Conservation (phyloP, 164 flowering plant genomes). For the Cinnamomum chago region DNA sequence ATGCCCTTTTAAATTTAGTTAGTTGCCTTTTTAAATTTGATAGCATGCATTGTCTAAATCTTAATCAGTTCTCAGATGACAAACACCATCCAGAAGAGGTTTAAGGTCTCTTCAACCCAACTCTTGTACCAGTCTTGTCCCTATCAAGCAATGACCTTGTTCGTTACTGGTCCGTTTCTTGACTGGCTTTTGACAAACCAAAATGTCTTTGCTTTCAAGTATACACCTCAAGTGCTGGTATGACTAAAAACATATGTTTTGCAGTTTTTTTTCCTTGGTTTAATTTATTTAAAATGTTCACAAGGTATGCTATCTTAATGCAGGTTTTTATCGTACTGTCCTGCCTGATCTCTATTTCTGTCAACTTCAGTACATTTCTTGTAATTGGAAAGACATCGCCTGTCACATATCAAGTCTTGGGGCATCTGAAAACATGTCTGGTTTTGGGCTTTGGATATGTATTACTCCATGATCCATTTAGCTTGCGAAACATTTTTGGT, state of each 20-base stretch:
- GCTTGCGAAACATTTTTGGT: constrained; percentile 86
- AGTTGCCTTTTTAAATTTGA: not conserved
- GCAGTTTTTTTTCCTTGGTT: no score
- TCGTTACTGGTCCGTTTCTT: constrained; percentile 78
- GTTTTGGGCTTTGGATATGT: constrained; percentile 90
- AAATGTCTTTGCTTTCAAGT: constrained; percentile 85
- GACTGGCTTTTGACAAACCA: constrained; percentile 73
- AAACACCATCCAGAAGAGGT: constrained; percentile 92
- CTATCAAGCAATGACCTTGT: constrained; percentile 76
- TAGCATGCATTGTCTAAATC: constrained; percentile 26
- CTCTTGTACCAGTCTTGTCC: constrained; percentile 92
- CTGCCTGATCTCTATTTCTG: constrained; percentile 91
- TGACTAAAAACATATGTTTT: constrained; percentile 18
- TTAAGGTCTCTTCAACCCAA: constrained; percentile 92
- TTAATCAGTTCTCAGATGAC: constrained; percentile 79
- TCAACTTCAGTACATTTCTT: constrained; percentile 94
- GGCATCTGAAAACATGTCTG: constrained; percentile 92
- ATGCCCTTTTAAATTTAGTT: not conserved
- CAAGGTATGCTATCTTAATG: constrained; percentile 14
- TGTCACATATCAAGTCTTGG: constrained; percentile 95
- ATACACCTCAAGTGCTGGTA: constrained; percentile 88
- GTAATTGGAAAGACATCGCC: constrained; percentile 99
- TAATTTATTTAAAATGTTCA: not conserved
- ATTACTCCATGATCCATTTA: constrained; percentile 82
- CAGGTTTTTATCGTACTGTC: constrained; percentile 94